These are phyloP conservation scores for Nymphaea thermarum DNA, from an alignment of 164 flowering plant genomes.

Conservation along the genomic window DNA sequence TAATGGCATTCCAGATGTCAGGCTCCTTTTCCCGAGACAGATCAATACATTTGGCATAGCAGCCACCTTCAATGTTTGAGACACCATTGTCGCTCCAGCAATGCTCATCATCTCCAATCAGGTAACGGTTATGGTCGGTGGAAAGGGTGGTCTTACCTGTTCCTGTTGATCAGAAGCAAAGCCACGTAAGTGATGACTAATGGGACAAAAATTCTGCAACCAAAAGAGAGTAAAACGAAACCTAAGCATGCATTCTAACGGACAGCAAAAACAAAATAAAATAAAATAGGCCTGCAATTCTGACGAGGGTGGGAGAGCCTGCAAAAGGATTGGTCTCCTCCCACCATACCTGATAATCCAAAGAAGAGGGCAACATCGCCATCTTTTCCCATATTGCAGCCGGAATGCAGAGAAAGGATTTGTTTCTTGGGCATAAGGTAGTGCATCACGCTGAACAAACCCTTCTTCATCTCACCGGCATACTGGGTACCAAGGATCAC, in stretches of 20 bases:
- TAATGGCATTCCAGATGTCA: constrained; percentile 95
- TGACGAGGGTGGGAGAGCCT: not conserved
- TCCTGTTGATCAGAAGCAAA: constrained; percentile 28
- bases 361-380: constrained; percentile 99
- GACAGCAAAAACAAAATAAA: not conserved
- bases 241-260: not conserved
- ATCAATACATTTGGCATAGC: constrained; percentile 95
- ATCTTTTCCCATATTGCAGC: constrained; percentile 96
- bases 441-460: constrained; percentile 93
- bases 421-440: constrained; percentile 98
- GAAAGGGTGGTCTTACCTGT: constrained; percentile 98
- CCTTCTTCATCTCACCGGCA: constrained; percentile 99
- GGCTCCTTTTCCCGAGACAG: constrained; percentile 89
- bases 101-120: constrained; percentile 97
- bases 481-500: constrained; percentile 98
- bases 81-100: constrained; percentile 97
- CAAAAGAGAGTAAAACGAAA: not conserved
- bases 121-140: constrained; percentile 77
- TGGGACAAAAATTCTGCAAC: not conserved
- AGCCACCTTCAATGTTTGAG: constrained; percentile 98
- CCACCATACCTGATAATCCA: constrained; percentile 81
- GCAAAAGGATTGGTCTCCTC: not conserved
- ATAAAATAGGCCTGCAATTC: not conserved
- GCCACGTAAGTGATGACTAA: constrained; percentile 9
- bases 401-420: constrained; percentile 95